Evolutionary conservation across 2,329 filamentous ascomycete species (phyloP), one percentile per base, ranked within the genome.

Genomic region (Talaromyces sp.): DNA sequence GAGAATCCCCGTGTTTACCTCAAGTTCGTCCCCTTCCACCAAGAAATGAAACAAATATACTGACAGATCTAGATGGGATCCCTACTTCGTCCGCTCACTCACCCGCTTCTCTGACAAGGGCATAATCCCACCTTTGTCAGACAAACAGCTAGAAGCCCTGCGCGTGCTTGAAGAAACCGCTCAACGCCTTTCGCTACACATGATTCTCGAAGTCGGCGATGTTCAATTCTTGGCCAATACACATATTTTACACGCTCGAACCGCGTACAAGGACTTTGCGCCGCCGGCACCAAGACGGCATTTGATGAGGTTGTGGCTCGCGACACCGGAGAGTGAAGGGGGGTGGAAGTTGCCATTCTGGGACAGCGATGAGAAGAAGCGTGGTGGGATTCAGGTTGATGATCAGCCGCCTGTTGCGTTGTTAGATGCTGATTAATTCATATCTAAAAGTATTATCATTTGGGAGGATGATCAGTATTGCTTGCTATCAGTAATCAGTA

Each of bases 301-400:
- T 73, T 79, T 96, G 31, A 90, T 96, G 83, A 84, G 93, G 54
- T 79, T 96, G 69, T 97, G 93, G 93, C 80, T 97, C 63, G 88
- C 90, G 11, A 92, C 90, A 2, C 92, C 92, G 0, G 90, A 94
- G 79, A 83, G 78, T 24, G 92, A 96, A 77, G 93, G 92, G 2
- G 93, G 93, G 0, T 96, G 92, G 92, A 87, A 85, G 60, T 77
- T 96, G 76, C 92, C 92, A 0, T 94, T 93, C 79, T 88, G 87
- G 71, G 93, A 96, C 77, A 90, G 86, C 64, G 81, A 86, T 64
- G 90, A 95, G 83, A 91, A 91, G 85, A 96, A 96, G 86, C 84
- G 93, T 19, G 92, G 92, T 8, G 93, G 92, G 0, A 91, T 96
- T 69, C 93, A 96, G 80, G 92, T 97, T 2, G 86, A 96, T 76